Evolutionary conservation across 306 rosid genomes (phyloP).

Genomic region (Styphnolobium japonicum): DNA sequence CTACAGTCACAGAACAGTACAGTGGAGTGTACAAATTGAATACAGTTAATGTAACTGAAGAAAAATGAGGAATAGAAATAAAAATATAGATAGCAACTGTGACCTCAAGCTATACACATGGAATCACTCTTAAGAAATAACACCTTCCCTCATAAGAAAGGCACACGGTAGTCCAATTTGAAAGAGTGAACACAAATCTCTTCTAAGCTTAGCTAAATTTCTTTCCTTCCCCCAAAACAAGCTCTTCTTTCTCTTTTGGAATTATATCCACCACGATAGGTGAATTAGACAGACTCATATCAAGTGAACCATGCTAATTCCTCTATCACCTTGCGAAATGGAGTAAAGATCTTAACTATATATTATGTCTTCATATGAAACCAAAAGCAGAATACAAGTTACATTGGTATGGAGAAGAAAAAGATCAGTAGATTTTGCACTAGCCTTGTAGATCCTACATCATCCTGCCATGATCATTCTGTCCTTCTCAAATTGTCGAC

Average conservation of each 20-base stretch:
- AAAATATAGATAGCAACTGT: not conserved
- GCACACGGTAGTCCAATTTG: not conserved
- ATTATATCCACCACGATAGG: not conserved
- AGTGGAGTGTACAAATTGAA: not conserved
- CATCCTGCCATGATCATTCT: not conserved
- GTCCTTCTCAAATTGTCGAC: slow-evolving; percentile 4
- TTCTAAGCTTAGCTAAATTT: not conserved
- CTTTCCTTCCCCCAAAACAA: too few relatives aligned
- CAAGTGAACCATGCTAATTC: not conserved
- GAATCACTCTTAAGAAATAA: not conserved
- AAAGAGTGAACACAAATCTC: not conserved
- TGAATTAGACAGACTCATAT: not conserved
- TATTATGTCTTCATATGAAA: not conserved
- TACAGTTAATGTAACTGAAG: not conserved
- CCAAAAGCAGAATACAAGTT: not conserved
- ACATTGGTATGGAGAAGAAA: not conserved
- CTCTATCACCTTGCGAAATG: not conserved
- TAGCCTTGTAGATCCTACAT: slow-evolving; percentile 9
- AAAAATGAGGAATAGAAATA: not conserved
- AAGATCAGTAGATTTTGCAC: not conserved
- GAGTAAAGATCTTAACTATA: not conserved
- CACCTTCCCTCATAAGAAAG: not conserved
- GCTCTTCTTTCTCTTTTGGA: not conserved
- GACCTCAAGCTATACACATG: not conserved
- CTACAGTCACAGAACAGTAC: not conserved